Conservation (phyloP, 1,284 basidiomycete species). For the Pascua sp. region DNA sequence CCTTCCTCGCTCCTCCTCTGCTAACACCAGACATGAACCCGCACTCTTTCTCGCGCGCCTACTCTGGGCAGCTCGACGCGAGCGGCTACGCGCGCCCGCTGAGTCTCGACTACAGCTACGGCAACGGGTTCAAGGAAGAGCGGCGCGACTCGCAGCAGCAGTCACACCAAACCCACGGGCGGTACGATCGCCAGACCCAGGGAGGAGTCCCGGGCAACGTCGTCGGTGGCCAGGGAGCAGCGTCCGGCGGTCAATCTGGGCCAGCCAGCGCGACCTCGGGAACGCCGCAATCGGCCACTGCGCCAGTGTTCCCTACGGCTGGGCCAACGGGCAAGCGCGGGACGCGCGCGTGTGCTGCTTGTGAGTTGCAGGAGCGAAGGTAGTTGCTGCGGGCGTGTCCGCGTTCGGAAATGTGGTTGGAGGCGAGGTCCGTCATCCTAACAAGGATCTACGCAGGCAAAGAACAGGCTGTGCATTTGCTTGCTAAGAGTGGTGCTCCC, state of each 20-base stretch:
- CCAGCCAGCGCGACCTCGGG: neutral
- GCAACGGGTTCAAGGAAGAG: neutral
- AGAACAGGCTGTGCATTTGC: too few relatives aligned
- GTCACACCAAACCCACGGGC: too few relatives aligned
- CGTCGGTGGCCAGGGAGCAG: too few relatives aligned
- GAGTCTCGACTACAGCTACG: neutral
- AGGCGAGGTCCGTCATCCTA: too few relatives aligned
- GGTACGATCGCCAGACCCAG: too few relatives aligned
- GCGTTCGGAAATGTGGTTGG: too few relatives aligned
- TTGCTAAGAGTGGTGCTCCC: too few relatives aligned
- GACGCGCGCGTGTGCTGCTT: slow-evolving; percentile 46
- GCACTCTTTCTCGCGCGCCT: slow-evolving; percentile 12
- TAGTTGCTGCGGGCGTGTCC: neutral
- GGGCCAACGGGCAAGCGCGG: slow-evolving; percentile 39
- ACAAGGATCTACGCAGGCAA: too few relatives aligned
- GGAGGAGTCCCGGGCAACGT: too few relatives aligned
- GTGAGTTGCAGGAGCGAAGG: slow-evolving; percentile 23
- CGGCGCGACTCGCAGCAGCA: too few relatives aligned
- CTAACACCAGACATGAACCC: slow-evolving; percentile 6
- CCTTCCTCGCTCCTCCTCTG: too few relatives aligned
- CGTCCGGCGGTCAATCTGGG: too few relatives aligned
- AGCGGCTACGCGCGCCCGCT: neutral
- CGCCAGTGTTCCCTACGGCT: slow-evolving; percentile 14
- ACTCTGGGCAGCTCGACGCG: neutral
- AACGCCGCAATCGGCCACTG: neutral